phyloP scores from a whole-genome alignment of 805 yeast genomes.

The Ogataea glucozyma region DNA sequence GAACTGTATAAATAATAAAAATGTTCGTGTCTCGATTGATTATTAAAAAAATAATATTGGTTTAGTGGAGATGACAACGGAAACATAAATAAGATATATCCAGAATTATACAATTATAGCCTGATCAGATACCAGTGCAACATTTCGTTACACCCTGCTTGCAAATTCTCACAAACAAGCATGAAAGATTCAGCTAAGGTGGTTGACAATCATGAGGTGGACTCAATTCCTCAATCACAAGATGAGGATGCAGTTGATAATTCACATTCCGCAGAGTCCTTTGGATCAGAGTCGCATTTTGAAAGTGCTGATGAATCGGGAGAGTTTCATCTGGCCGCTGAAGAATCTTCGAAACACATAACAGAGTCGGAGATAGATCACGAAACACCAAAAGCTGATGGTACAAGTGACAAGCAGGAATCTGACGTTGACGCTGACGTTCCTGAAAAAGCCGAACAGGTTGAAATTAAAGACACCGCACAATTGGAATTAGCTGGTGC shows the following conservation, averaged over 20 bases:
- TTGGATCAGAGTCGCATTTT: slow-evolving; percentile 8
- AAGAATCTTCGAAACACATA: neutral
- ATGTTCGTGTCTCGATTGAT: slow-evolving; percentile 5
- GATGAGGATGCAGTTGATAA: slow-evolving; percentile 3
- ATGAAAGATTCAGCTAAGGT: neutral
- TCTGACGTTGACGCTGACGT: neutral
- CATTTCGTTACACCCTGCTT: no score
- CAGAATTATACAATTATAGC: no score
- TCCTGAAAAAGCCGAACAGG: slow-evolving; percentile 18
- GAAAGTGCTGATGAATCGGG: slow-evolving; percentile 16
- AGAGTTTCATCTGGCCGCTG: slow-evolving; percentile 9
- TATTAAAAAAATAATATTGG: neutral
- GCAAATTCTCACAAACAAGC: no score
- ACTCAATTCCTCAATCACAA: slow-evolving; percentile 1
- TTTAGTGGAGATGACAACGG: slow-evolving; percentile 7
- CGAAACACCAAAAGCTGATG: neutral
- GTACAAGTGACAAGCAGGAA: neutral
- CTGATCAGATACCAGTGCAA: no score
- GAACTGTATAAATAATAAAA: no score
- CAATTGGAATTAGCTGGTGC: no score
- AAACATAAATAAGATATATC: no score
- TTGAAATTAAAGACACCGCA: slow-evolving; percentile 11
- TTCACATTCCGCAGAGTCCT: slow-evolving; percentile 8
- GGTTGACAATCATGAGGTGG: slow-evolving; percentile 2
- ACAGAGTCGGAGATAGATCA: neutral